Evolutionary conservation across 2,329 filamentous ascomycete species (phyloP), one percentile per base, ranked within the genome.

Genomic region (Ceratocystis destructans): DNA sequence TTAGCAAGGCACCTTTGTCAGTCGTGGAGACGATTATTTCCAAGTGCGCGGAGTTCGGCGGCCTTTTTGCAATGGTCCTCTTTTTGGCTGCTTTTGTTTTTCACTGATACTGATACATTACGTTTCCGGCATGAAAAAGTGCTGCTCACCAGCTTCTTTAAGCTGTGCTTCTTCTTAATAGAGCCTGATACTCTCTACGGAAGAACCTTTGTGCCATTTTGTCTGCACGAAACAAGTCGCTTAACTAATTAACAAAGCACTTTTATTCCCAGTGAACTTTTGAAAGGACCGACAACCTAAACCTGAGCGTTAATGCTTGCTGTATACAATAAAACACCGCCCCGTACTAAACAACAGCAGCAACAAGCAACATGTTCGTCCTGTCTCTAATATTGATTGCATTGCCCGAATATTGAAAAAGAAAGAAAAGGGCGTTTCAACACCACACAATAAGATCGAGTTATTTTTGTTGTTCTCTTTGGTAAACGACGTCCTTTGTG

Each of bases 161-260:
- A 25, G 48, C 48, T 53, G 6, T 5, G 20, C 48, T 12, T 28
- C 22, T 15, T 50, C n/a, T 50, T 28, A 25, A 25, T 22, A 53
- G 25, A 53, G 20, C 48, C 22, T 25, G 22, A 20, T 2, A 46
- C 22, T 8, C 31, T 62, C 17, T 62, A 2, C 37, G 12, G 61
- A 62, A 62, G 61, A 62, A 62, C 37, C 61, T 62, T 62, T 62
- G 61, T 62, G 37, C 61, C 25, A 45, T 41, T 53, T 53, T 22
- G 48, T 25, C 48, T 53, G 48, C 48, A 8, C 48, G 48, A 53
- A 53, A 53, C 48, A 28, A 53, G 48, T 53, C 48, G 48, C 48
- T 53, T 53, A 53, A 25, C 48, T 53, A 53, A 53, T 53, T 25
- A 25, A 53, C 48, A 53, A 25, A 53, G 17, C 22, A 22, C 48